Conservation (phyloP, 768 basidiomycete genomes). For the Steccherinum ochraceum region DNA sequence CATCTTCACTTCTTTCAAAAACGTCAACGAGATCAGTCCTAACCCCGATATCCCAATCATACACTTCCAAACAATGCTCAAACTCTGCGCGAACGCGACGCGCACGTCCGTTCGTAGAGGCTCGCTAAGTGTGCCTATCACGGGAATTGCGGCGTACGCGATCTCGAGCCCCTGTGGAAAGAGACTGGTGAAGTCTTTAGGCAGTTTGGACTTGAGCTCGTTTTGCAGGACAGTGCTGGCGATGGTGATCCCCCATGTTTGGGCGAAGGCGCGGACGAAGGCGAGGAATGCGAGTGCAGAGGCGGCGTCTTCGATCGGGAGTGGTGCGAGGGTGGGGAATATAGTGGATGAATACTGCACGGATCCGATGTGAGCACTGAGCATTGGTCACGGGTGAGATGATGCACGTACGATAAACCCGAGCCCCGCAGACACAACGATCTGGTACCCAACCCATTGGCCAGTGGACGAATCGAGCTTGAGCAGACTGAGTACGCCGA, state of each 20-base stretch:
- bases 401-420: slow-evolving; percentile 13
- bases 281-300: slow-evolving; percentile 8
- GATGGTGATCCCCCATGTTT: slow-evolving; percentile 27
- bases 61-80: slow-evolving; percentile 2
- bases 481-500: slow-evolving; percentile 27
- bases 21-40: neutral
- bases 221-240: slow-evolving; percentile 27
- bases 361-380: too few relatives aligned
- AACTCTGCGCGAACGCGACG: slow-evolving; percentile 3
- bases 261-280: slow-evolving; percentile 10
- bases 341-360: slow-evolving; percentile 2
- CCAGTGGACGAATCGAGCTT: slow-evolving; percentile 15
- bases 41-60: slow-evolving; percentile 5
- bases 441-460: slow-evolving; percentile 24
- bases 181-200: slow-evolving; percentile 16
- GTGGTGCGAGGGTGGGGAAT: slow-evolving; percentile 11
- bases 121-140: slow-evolving; percentile 6
- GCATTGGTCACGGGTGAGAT: too few relatives aligned
- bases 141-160: slow-evolving; percentile 16
- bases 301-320: slow-evolving; percentile 8
- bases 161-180: slow-evolving; percentile 16
- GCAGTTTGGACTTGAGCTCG: slow-evolving; percentile 21
- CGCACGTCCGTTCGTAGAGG: neutral
- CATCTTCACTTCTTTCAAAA: slow-evolving; percentile 1
- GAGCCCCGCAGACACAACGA: slow-evolving; percentile 13